Evolutionary conservation across 495 filamentous ascomycete genomes (phyloP), one percentile per base, ranked within the genome.

Genomic region (Podospora conica): DNA sequence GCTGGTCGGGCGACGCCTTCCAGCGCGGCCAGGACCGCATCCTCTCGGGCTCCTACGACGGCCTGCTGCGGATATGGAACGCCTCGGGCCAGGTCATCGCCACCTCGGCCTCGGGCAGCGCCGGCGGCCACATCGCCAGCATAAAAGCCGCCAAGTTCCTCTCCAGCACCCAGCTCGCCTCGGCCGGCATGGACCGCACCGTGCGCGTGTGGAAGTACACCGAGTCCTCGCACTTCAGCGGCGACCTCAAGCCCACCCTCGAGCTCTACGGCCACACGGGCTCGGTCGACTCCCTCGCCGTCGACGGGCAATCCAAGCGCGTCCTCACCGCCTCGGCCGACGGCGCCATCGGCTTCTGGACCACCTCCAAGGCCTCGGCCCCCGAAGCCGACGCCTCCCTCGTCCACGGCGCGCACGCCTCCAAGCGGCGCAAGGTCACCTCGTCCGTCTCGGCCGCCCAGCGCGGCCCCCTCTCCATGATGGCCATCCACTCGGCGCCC

Each of bases 41-140:
- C 63, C 77, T 97, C n/a, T 93, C 91, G 0, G 93, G 87, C 11
- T 91, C 90, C 29, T 97, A 95, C 73, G 95, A 98, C 74, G 94
- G 94, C 23, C 74, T 95, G 10, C 77, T 97, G 53, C 82, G 92
- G 58, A 83, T 98, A 71, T 97, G 95, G 94, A 89, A 95, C 71
- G 87, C 87, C 77, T 92, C 91, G 2, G 92, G 90, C 4, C 85
- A 93, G 67, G 82, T 88, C 1, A 77, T 96, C 61, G 88, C 89
- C 10, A 90, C 87, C 0, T 93, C 91, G 0, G 76, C 84, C 1
- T 78, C 85, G 1, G 78, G 81, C 24, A 79, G 81, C 29, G 83
- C 86, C 8, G 86, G 90, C 21, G 91, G 91, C 9, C 91, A 97
- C 75, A 86, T 82, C 18, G 82, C 87, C 9, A 86, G 88, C 61